phyloP scores from a whole-genome alignment of 805 yeast species.

The Candida incommunis region DNA sequence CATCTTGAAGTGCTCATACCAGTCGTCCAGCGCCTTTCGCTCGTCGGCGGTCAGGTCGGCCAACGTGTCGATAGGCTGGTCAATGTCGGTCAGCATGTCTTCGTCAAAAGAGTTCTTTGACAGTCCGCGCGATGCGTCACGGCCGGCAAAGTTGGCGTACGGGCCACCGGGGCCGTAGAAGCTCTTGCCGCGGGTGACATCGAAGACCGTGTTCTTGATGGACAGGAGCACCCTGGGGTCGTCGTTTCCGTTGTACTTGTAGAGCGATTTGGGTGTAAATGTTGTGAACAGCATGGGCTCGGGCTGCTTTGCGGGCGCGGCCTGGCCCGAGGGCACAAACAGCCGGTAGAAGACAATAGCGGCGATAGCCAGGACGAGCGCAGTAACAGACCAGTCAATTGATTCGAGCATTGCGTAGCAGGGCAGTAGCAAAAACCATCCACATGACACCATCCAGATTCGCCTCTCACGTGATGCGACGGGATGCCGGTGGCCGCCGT shows the following conservation, averaged over 20 bases:
- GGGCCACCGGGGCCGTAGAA: slow-evolving; percentile 97
- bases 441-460: no score
- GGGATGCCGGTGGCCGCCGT: no score
- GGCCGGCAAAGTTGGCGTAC: slow-evolving; percentile 87
- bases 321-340: background rate
- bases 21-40: slow-evolving; percentile 53
- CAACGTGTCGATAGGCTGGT: slow-evolving; percentile 65
- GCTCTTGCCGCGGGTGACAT: slow-evolving; percentile 62
- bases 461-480: no score
- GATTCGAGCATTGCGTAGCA: background rate
- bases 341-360: background rate
- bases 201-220: slow-evolving; percentile 76
- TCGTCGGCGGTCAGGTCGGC: slow-evolving; percentile 48
- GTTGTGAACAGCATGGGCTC: slow-evolving; percentile 22
- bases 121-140: slow-evolving; percentile 87
- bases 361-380: background rate
- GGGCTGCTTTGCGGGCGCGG: slow-evolving; percentile 3
- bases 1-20: slow-evolving; percentile 71
- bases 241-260: slow-evolving; percentile 68
- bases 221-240: slow-evolving; percentile 72
- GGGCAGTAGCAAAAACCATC: no score
- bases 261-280: slow-evolving; percentile 64
- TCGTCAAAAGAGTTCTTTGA: slow-evolving; percentile 78
- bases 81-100: slow-evolving; percentile 49
- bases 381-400: background rate